A percentile compares a stretch with the other conserved stretches of the same genome.
Conservation (phyloP, 352 stramenopile species). For the Nothophytophthora sp. region DNA sequence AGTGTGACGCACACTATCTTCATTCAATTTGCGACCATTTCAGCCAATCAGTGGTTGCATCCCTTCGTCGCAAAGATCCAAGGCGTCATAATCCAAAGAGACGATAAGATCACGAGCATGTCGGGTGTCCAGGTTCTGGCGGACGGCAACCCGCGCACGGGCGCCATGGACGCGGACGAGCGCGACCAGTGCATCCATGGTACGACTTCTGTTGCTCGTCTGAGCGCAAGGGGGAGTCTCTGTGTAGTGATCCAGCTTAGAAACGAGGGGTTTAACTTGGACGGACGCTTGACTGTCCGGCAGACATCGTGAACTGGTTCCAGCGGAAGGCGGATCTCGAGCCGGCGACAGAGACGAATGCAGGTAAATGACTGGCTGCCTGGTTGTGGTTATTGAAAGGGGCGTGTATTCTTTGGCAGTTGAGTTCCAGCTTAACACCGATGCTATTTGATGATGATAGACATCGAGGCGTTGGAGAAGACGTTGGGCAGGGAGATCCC, state of each 20-base stretch:
- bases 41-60: constrained; percentile 27
- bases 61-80: constrained; percentile 30
- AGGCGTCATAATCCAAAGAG: not conserved
- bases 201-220: constrained; percentile 4
- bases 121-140: constrained; percentile 74
- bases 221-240: not conserved
- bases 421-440: too few relatives aligned
- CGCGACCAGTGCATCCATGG: constrained; percentile 81
- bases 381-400: not conserved
- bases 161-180: constrained; percentile 82
- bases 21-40: not conserved
- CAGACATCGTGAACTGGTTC: constrained; percentile 88
- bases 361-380: constrained; percentile 20
- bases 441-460: constrained; percentile 32
- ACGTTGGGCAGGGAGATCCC: constrained; percentile 59
- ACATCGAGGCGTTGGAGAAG: constrained; percentile 77
- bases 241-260: too few relatives aligned
- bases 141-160: constrained; percentile 69
- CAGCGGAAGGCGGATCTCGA: constrained; percentile 74
- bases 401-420: too few relatives aligned
- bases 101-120: constrained; percentile 29
- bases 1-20: constrained; percentile 1
- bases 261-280: too few relatives aligned
- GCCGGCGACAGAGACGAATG: constrained; percentile 38
- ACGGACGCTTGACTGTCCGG: too few relatives aligned